Evolutionary conservation across 2,329 filamentous ascomycete genomes (phyloP).

Genomic region (Fusarium caatingaense): DNA sequence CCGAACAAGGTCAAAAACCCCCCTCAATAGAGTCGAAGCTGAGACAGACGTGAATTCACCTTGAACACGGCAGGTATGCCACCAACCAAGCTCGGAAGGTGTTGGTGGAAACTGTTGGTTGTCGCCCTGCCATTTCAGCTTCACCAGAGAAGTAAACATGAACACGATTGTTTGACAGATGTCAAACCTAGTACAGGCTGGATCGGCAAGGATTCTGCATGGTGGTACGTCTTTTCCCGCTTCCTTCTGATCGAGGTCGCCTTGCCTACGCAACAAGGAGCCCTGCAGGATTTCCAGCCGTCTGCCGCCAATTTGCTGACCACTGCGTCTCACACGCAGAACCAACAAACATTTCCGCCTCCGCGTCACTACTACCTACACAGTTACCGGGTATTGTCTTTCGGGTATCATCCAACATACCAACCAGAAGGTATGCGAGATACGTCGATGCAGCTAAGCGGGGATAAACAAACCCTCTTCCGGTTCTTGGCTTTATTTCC

Average conservation of each 20-base stretch:
- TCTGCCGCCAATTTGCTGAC: slow-evolving; percentile 16
- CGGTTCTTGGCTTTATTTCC: slow-evolving; percentile 11
- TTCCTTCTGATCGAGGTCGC: slow-evolving; percentile 16
- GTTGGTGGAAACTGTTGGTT: slow-evolving; percentile 10
- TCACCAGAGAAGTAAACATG: slow-evolving; percentile 19
- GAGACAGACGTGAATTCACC: slow-evolving; percentile 12
- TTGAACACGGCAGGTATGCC: slow-evolving; percentile 4
- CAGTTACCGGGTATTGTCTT: slow-evolving; percentile 8
- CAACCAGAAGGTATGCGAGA: background rate
- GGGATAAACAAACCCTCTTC: background rate
- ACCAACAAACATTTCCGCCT: slow-evolving; percentile 4
- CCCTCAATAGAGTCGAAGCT: slow-evolving; percentile 2
- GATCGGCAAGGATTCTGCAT: slow-evolving; percentile 21
- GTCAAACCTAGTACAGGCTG: slow-evolving; percentile 15
- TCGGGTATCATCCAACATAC: slow-evolving; percentile 15
- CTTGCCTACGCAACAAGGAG: slow-evolving; percentile 8
- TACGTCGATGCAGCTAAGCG: slow-evolving; percentile 9
- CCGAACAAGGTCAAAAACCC: slow-evolving; percentile 10
- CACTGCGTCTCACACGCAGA: slow-evolving; percentile 24
- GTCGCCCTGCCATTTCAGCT: slow-evolving; percentile 2
- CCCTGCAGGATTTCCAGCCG: slow-evolving; percentile 18
- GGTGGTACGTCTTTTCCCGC: slow-evolving; percentile 11
- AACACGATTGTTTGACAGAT: slow-evolving; percentile 38
- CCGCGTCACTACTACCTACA: slow-evolving; percentile 1
- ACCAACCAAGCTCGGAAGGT: background rate